Evolutionary conservation across 495 filamentous ascomycete species (phyloP).

Genomic region (Hypoxylon fragiforme): DNA sequence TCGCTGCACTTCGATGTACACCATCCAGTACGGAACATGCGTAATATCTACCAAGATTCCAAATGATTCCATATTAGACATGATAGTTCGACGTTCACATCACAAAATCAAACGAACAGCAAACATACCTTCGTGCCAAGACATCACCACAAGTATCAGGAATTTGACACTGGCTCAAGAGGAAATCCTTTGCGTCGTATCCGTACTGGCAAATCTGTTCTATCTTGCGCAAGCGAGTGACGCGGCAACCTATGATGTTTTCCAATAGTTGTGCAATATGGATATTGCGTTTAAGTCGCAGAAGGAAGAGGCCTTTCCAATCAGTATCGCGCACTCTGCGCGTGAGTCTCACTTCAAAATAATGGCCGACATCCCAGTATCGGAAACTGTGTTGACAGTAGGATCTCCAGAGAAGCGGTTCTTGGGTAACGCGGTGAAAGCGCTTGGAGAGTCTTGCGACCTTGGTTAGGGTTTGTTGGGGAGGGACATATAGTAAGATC

Average conservation of each 20-base stretch:
- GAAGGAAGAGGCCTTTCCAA: conserved; percentile 76
- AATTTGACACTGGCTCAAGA: conserved; percentile 65
- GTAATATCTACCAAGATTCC: conserved; percentile 62
- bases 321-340: conserved; percentile 58
- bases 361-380: conserved; percentile 74
- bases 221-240: conserved; percentile 68
- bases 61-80: conserved; percentile 4
- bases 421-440: conserved; percentile 65
- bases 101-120: conserved; percentile 4
- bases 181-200: conserved; percentile 85
- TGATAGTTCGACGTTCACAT: conserved; percentile 1
- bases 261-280: conserved; percentile 64
- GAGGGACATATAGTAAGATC: conserved; percentile 64
- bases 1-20: conserved; percentile 78
- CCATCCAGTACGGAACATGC: conserved; percentile 70
- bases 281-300: conserved; percentile 58
- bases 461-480: conserved; percentile 50
- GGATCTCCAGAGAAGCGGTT: conserved; percentile 76
- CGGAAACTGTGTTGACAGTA: conserved; percentile 68
- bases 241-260: conserved; percentile 68
- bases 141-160: conserved; percentile 69
- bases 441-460: conserved; percentile 65
- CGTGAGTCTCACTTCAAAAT: conserved; percentile 59
- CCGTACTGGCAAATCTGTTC: conserved; percentile 70
- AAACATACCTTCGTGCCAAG: conserved; percentile 73